Conservation (phyloP, 805 yeast genomes). For the Lipomyces kockii region DNA sequence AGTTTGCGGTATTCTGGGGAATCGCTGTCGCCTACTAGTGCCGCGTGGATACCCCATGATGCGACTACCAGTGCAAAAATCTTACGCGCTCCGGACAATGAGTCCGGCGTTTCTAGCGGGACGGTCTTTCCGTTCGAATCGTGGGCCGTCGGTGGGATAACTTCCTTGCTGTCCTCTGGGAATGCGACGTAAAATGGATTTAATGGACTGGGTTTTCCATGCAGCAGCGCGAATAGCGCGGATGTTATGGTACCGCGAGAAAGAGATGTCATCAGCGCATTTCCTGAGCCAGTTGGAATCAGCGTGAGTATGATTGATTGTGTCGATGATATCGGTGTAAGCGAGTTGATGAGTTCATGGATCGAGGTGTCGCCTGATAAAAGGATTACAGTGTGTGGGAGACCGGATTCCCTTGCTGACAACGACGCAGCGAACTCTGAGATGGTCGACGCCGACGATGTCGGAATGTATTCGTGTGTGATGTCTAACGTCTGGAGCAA, state of each 20-base stretch:
- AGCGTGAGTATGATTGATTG: conserved; percentile 36
- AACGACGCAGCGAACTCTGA: conserved; percentile 43
- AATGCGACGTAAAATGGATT: conserved; percentile 32
- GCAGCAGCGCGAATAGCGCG: conserved; percentile 18
- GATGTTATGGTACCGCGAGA: conserved; percentile 47
- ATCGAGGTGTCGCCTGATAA: conserved; percentile 88
- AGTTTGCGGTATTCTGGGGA: conserved; percentile 64
- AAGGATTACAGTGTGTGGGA: conserved; percentile 54
- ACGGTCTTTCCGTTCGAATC: conserved; percentile 43
- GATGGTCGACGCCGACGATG: conserved; percentile 42
- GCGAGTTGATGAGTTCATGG: conserved; percentile 70
- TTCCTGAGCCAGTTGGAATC: conserved; percentile 86
- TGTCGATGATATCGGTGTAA: conserved; percentile 36
- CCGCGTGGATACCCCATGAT: conserved; percentile 87
- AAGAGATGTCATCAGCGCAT: conserved; percentile 72
- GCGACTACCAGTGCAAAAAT: conserved; percentile 57
- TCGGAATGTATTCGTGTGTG: conserved; percentile 46
- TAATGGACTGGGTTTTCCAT: conserved; percentile 22
- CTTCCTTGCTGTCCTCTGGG: conserved; percentile 39
- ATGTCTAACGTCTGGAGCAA: conserved; percentile 44
- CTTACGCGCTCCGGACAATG: neutral
- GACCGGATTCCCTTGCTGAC: conserved; percentile 22
- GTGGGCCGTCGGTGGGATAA: conserved; percentile 54
- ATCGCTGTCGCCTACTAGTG: conserved; percentile 80
- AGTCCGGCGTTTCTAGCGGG: conserved; percentile 24